Evolutionary conservation across 2,329 filamentous ascomycete species (phyloP).

Genomic region (Exophiala bonariae): DNA sequence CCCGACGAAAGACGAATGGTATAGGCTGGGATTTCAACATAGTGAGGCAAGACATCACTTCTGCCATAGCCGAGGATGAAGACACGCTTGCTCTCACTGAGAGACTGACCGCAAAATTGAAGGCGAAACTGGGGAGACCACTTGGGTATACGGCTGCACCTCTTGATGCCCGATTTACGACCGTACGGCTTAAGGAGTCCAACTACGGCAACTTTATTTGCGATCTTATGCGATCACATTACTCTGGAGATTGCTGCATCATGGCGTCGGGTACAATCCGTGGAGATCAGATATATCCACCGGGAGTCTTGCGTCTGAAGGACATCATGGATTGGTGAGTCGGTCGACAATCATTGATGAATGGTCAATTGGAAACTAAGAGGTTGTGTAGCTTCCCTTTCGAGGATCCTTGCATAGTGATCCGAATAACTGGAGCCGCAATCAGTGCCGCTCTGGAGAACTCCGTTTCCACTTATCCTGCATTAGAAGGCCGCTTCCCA

Average conservation of each 20-base stretch:
- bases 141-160: constrained; percentile 80
- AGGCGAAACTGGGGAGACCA: constrained; percentile 75
- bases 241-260: constrained; percentile 75
- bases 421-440: constrained; percentile 69
- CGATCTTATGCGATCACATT: constrained; percentile 84
- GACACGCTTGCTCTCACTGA: constrained; percentile 63
- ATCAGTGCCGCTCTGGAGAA: constrained; percentile 84
- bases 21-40: constrained; percentile 77
- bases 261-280: constrained; percentile 86
- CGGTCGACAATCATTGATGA: not conserved
- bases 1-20: constrained; percentile 53
- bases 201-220: constrained; percentile 91
- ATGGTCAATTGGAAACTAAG: not conserved
- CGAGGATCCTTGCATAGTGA: constrained; percentile 81
- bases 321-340: constrained; percentile 72
- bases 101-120: constrained; percentile 70
- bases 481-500: constrained; percentile 79
- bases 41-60: constrained; percentile 69
- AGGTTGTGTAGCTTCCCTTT: constrained; percentile 67
- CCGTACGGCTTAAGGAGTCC: constrained; percentile 73
- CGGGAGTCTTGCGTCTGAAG: constrained; percentile 73
- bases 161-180: constrained; percentile 82
- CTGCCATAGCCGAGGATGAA: constrained; percentile 64
- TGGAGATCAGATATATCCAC: constrained; percentile 84
- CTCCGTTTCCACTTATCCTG: constrained; percentile 75